A percentile compares a stretch with the other conserved stretches of the same genome.
phyloP scores from a whole-genome alignment of 2,329 filamentous ascomycete genomes.

The Ceratocystis ficicola region DNA sequence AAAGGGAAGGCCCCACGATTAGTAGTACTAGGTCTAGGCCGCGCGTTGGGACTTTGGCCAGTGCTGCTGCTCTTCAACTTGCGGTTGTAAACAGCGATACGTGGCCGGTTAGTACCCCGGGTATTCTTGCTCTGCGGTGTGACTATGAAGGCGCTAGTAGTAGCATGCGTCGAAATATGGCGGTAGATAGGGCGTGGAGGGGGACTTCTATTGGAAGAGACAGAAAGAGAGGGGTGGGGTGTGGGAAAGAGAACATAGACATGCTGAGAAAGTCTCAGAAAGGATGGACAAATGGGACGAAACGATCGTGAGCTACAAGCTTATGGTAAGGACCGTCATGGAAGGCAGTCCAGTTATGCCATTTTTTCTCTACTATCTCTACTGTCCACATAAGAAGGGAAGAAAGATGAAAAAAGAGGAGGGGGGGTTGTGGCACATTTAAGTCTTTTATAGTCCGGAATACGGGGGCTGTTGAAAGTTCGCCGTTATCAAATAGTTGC shows the following conservation, averaged over 20 bases:
- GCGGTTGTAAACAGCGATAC: conserved; percentile 19
- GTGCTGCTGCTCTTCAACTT: neutral
- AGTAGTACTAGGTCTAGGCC: neutral
- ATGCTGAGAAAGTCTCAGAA: conserved; percentile 11
- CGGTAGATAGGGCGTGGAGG: conserved; percentile 13
- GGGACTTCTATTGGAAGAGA: conserved; percentile 11
- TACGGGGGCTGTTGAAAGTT: neutral
- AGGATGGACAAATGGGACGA: neutral
- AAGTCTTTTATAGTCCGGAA: too few relatives aligned
- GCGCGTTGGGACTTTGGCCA: neutral
- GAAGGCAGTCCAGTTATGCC: too few relatives aligned
- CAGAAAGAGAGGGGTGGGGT: neutral
- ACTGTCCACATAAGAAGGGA: too few relatives aligned
- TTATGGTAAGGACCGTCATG: neutral
- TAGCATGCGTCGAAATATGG: conserved; percentile 23
- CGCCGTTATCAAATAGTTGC: neutral
- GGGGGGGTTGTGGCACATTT: neutral
- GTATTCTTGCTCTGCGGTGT: conserved; percentile 15
- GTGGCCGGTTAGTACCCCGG: conserved; percentile 14
- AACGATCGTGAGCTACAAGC: neutral
- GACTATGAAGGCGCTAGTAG: conserved; percentile 20
- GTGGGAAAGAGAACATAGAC: conserved; percentile 22
- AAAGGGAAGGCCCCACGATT: too few relatives aligned
- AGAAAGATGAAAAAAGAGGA: neutral
- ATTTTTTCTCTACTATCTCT: too few relatives aligned